Conservation (phyloP, 805 yeast genomes). For the Candida succiphila region DNA sequence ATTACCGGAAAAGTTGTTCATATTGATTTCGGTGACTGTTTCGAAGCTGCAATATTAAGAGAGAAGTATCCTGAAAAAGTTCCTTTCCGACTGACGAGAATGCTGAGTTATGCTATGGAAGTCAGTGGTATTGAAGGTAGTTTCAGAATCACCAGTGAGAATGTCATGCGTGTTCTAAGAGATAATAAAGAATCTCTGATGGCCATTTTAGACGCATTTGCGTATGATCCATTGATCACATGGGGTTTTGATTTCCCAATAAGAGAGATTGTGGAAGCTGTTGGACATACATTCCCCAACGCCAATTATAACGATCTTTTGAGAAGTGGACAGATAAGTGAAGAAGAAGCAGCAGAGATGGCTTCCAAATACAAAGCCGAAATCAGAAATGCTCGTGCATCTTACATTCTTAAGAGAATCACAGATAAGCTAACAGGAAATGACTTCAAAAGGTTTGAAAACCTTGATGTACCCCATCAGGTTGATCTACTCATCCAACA, state of each 20-base stretch:
- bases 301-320: constrained; percentile 62
- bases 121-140: constrained; percentile 98
- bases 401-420: constrained; percentile 79
- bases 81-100: constrained; percentile 91
- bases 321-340: constrained; percentile 66
- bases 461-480: constrained; percentile 76
- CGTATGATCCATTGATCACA: constrained; percentile 94
- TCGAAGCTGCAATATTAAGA: constrained; percentile 93
- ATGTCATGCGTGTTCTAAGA: constrained; percentile 90
- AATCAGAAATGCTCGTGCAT: constrained; percentile 81
- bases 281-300: constrained; percentile 60
- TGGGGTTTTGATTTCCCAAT: constrained; percentile 98
- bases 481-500: constrained; percentile 91
- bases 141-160: constrained; percentile 91
- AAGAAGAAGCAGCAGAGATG: constrained; percentile 62
- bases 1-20: constrained; percentile 93
- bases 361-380: constrained; percentile 64
- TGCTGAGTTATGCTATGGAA: constrained; percentile 98
- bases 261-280: constrained; percentile 62
- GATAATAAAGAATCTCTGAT: constrained; percentile 92
- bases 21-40: constrained; percentile 98
- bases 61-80: constrained; percentile 98
- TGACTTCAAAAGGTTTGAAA: constrained; percentile 67
- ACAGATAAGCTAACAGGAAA: constrained; percentile 90
- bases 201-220: constrained; percentile 98